phyloP scores from a whole-genome alignment of 192 early-diverging fungal genomes.

The Gryganskiella cystojenkinii region DNA sequence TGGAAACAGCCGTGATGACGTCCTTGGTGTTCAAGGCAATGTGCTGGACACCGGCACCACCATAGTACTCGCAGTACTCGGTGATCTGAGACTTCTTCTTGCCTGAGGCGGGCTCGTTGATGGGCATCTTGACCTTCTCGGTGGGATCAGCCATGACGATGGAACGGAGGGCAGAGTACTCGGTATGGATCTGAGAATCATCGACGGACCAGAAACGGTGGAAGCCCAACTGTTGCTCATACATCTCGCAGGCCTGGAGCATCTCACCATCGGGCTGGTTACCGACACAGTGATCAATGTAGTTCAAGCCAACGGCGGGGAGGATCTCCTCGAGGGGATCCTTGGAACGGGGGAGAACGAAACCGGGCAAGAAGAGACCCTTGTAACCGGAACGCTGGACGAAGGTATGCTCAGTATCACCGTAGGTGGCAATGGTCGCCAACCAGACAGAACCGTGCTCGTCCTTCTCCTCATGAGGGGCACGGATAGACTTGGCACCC shows the following conservation, averaged over 20 bases:
- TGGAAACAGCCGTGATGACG: constrained; percentile 85
- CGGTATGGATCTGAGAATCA: constrained; percentile 94
- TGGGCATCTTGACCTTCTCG: constrained; percentile 95
- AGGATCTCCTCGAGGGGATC: constrained; percentile 71
- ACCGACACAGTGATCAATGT: constrained; percentile 95
- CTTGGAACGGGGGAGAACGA: constrained; percentile 50
- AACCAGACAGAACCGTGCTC: constrained; percentile 89
- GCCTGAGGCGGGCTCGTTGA: constrained; percentile 96
- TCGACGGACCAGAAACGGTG: constrained; percentile 99
- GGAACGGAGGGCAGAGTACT: constrained; percentile 93
- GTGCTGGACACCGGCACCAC: constrained; percentile 89
- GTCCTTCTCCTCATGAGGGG: constrained; percentile 86
- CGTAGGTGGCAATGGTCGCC: constrained; percentile 94
- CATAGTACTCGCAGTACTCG: constrained; percentile 90
- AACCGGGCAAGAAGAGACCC: constrained; percentile 91
- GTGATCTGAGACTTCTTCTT: constrained; percentile 97
- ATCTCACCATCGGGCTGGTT: constrained; percentile 96
- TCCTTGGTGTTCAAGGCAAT: constrained; percentile 91
- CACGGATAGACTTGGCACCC: constrained; percentile 84
- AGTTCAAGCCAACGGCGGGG: constrained; percentile 72
- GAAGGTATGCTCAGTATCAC: constrained; percentile 97
- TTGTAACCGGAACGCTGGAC: constrained; percentile 86
- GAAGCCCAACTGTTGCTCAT: constrained; percentile 94
- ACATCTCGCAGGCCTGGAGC: constrained; percentile 81
- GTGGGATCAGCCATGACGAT: constrained; percentile 96